Conservation (phyloP, 2,329 filamentous ascomycete species). For the Cordyceps militaris region DNA sequence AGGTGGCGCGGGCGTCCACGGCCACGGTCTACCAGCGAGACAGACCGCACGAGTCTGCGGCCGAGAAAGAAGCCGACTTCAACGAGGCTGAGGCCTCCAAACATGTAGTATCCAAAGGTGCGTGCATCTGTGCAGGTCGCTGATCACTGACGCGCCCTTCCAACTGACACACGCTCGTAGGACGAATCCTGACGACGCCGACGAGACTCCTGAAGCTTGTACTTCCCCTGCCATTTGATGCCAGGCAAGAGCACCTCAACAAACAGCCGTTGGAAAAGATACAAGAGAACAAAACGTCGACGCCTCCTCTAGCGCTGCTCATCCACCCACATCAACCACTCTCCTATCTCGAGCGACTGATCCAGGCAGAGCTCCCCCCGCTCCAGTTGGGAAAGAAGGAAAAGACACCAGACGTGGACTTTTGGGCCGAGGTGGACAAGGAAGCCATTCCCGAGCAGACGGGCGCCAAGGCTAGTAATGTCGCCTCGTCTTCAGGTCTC, state of each 20-base stretch:
- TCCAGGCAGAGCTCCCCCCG: conserved; percentile 77
- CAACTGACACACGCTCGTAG: conserved; percentile 27
- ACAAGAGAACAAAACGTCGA: conserved; percentile 28
- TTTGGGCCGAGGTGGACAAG: conserved; percentile 69
- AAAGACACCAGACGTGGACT: conserved; percentile 66
- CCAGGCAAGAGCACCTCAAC: conserved; percentile 33
- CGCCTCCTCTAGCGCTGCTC: conserved; percentile 79
- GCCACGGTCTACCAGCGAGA: conserved; percentile 6
- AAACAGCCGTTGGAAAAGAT: conserved; percentile 31
- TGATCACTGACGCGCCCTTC: not conserved
- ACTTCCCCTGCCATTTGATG: conserved; percentile 54
- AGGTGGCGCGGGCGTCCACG: conserved; percentile 8
- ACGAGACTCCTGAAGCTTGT: conserved; percentile 75
- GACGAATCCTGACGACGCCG: conserved; percentile 73
- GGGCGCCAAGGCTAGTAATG: conserved; percentile 33
- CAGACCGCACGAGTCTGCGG: not conserved
- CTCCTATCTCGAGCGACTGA: conserved; percentile 81
- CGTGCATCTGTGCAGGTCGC: not conserved
- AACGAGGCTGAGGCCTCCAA: conserved; percentile 13
- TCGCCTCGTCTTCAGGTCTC: conserved; percentile 64
- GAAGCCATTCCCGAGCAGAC: conserved; percentile 37
- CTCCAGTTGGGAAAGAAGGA: conserved; percentile 59
- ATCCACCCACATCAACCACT: conserved; percentile 86
- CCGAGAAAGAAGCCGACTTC: not conserved
- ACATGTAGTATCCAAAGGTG: conserved; percentile 20